Base-by-base conservation (phyloP, 345 rosid species). In the Citrus glauca region DNA sequence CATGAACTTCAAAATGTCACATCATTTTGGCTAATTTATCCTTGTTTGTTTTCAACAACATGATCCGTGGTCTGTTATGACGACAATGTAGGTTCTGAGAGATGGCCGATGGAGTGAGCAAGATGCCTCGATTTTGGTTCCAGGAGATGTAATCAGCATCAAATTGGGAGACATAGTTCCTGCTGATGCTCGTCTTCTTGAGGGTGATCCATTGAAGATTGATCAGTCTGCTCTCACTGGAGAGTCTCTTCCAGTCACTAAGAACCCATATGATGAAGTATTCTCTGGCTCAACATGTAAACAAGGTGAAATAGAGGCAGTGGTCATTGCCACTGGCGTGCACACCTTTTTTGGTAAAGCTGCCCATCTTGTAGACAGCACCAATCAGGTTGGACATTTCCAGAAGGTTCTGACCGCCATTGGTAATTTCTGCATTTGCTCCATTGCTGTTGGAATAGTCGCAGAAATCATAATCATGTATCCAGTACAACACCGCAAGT, bases 181-280 rank as follows among this genome's bases (percentile, higher is more conserved):
- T 2, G 98, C 98, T 45, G 98, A 94, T 82, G 98, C 98, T 7
- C 98, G 98, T 81, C 90, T 94, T 75, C 97, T 94, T 35, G 95
- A 91, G 84, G 98, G 98, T 56, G 98, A 94, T 84, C 94, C 98
- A 74, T 84, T 95, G 53, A 93, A 95, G 86, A 77, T 95, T 79
- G 98, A 93, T 85, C 98, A 95, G 66, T 95, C 97, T 63, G 92
- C 98, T 40, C 98, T 95, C 59, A 95, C 98, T 4, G 98, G 98
- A 30, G 98, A 95, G 86, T 95, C 98, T 3, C 89, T 95, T 55
- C 95, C 98, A 11, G 93, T 93, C 48, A 91, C 93, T 35, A 93
- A 90, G 88, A 73, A 86, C 25, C 92, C 97, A 9, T 88, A 90
- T 1, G 98, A 93, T 73, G 95, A 91, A 83, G 93, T 94, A 11